Base-by-base conservation (phyloP, 129 eudicot species). In the Logfia minima region DNA sequence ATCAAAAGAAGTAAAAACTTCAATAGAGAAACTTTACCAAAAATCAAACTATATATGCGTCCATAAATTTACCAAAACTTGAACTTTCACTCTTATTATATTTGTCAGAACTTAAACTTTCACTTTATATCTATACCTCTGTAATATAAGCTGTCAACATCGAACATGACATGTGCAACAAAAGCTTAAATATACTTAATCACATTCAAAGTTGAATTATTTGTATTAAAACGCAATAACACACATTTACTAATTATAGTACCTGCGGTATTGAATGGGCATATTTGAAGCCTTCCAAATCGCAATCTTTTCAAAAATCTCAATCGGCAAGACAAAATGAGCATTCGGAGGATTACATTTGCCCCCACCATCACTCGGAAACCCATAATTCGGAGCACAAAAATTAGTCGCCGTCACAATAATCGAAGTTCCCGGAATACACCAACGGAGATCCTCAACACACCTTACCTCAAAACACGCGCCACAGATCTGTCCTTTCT, bases 211-310 rank as follows among this genome's bases (percentile, higher is more conserved):
- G n/a, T 48, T 48, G 29, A 26, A 26, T 26, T 1, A 26, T 26
- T 26, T 26, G 14, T 3, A 45, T 45, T 9, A 10, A 43, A 8
- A 10, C 1, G 53, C 53, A 45, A 45, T 2, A 14, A 48, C 14
- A 48, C 55, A 3, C 55, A 48, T 48, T 48, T 3, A 48, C 6
- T 14, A 48, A 48, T 53, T 7, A 31, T 5, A 75, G 29, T 82
- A 90, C 97, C 98, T 88, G 66, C 98, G 90, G 64, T 85, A 94
- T 81, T 94, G 96, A 75, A 94, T 83, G 17, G 97, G 89, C 98
- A 94, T 91, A 63, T 94, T 94, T 14, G 90, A 90, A 31, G 98
- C 98, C 75, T 94, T 94, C 98, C 98, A 94, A 63, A 89, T 80
- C 0, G 97, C 98, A 76, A 94, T 91, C 86, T 94, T 94, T 83